Evolutionary conservation across 1,284 basidiomycete species (phyloP).

Genomic region (Sporisorium exsertum): DNA sequence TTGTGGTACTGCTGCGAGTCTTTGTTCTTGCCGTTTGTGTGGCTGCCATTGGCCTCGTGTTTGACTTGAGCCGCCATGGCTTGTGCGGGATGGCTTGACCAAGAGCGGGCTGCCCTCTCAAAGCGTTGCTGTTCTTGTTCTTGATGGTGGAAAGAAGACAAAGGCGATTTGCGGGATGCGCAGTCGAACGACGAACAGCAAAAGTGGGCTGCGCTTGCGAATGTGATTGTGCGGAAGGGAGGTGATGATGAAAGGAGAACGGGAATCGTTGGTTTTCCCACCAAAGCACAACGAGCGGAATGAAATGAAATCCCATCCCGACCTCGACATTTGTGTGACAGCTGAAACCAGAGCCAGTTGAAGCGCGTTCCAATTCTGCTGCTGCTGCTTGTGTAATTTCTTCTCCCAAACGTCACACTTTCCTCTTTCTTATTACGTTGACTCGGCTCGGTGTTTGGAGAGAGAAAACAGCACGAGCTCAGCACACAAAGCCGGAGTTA

Average conservation of each 20-base stretch:
- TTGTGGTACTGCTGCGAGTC: constrained; percentile 15
- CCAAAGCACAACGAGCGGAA: background rate
- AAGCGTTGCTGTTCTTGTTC: background rate
- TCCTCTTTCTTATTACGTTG: background rate
- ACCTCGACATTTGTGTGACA: background rate
- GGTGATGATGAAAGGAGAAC: background rate
- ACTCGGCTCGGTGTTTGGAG: background rate
- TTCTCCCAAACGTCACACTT: constrained; percentile 4
- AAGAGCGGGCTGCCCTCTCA: background rate
- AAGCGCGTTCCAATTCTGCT: background rate
- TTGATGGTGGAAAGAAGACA: background rate
- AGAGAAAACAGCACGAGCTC: background rate
- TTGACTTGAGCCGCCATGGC: constrained; percentile 20
- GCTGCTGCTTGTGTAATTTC: constrained; percentile 14
- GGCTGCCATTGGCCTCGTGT: constrained; percentile 7
- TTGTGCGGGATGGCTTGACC: constrained; percentile 4
- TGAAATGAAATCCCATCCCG: background rate
- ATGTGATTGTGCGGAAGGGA: constrained; percentile 6
- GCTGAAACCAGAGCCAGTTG: background rate
- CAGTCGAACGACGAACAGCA: constrained; percentile 2
- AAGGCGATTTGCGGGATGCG: constrained; percentile 1
- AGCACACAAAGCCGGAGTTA: background rate
- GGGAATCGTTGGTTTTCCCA: background rate
- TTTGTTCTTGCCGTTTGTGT: constrained; percentile 15
- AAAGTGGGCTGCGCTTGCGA: background rate